Percentiles rank a stretch among this genome's conserved stretches.
Evolutionary conservation across 2,329 filamentous ascomycete genomes (phyloP).

Genomic region (Aspergillus caelatus): DNA sequence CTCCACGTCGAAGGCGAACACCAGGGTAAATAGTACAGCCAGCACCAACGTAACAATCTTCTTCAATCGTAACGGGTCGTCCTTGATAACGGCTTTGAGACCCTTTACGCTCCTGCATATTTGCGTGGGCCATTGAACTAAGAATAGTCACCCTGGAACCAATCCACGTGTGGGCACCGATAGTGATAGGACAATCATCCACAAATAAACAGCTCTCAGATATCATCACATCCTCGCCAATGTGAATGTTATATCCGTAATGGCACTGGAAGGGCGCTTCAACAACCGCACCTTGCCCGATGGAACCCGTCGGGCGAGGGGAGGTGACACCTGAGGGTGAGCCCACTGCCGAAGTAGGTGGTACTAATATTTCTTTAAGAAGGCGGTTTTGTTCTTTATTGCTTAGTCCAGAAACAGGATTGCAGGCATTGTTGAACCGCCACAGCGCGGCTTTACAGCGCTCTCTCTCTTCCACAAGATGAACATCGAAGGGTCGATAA

Average conservation of each 20-base stretch:
- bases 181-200: slow-evolving; percentile 80
- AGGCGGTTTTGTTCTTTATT: slow-evolving; percentile 46
- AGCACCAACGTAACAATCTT: slow-evolving; percentile 68
- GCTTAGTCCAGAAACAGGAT: slow-evolving; percentile 72
- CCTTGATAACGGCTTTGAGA: slow-evolving; percentile 72
- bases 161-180: slow-evolving; percentile 70
- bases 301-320: slow-evolving; percentile 58
- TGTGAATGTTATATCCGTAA: slow-evolving; percentile 91
- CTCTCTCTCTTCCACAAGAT: slow-evolving; percentile 81
- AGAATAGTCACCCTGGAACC: slow-evolving; percentile 87
- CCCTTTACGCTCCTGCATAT: slow-evolving; percentile 73
- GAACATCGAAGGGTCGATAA: slow-evolving; percentile 78
- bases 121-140: slow-evolving; percentile 71
- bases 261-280: slow-evolving; percentile 91
- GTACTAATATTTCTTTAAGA: slow-evolving; percentile 42
- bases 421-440: slow-evolving; percentile 82
- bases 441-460: slow-evolving; percentile 79
- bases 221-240: slow-evolving; percentile 83
- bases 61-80: slow-evolving; percentile 73
- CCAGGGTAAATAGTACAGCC: slow-evolving; percentile 60
- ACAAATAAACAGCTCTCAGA: slow-evolving; percentile 82
- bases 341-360: slow-evolving; percentile 28
- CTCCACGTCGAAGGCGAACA: slow-evolving; percentile 44
- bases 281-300: slow-evolving; percentile 76
- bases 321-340: slow-evolving; percentile 59